These are phyloP conservation scores for Vigna trinervia DNA, from an alignment of 306 rosid species.

Conservation along the genomic window DNA sequence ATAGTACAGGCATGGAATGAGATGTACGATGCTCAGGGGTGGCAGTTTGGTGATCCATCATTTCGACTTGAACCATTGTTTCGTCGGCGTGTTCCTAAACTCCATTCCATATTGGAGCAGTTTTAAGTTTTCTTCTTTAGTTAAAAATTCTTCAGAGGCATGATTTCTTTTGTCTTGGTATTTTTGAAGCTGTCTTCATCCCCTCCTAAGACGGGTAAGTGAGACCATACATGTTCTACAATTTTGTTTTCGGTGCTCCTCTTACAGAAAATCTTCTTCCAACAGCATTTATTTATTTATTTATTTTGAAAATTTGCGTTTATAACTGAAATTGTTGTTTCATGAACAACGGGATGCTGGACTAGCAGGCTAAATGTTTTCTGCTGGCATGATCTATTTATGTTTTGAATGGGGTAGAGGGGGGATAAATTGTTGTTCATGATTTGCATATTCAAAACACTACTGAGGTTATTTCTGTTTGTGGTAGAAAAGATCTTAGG, in stretches of 20 bases:
- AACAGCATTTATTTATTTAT: not conserved
- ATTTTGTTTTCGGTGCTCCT: not conserved
- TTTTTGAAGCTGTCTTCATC: not conserved
- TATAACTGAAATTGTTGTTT: conserved; percentile 7
- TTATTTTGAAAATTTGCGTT: not conserved
- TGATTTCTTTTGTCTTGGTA: conserved; percentile 5
- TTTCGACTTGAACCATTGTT: conserved; percentile 34
- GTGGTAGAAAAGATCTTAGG: not conserved
- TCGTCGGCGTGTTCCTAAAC: conserved; percentile 35
- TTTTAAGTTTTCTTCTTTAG: conserved; percentile 29
- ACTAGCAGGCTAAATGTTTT: not conserved
- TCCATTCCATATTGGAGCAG: conserved; percentile 21
- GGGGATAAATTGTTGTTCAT: not conserved
- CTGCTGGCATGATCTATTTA: not conserved
- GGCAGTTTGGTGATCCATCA: conserved; percentile 35
- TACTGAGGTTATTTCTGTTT: conserved; percentile 2
- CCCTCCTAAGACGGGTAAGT: conserved; percentile 3
- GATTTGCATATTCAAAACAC: not conserved
- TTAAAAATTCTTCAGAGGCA: conserved; percentile 1
- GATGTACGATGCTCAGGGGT: conserved; percentile 19
- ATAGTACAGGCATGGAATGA: conserved; percentile 34
- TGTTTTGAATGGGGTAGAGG: not conserved
- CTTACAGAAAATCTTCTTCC: not conserved
- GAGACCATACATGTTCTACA: not conserved
- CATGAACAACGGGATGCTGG: not conserved